Conservation (phyloP, 805 yeast genomes). For the Saccharomycopsis schoenii region DNA sequence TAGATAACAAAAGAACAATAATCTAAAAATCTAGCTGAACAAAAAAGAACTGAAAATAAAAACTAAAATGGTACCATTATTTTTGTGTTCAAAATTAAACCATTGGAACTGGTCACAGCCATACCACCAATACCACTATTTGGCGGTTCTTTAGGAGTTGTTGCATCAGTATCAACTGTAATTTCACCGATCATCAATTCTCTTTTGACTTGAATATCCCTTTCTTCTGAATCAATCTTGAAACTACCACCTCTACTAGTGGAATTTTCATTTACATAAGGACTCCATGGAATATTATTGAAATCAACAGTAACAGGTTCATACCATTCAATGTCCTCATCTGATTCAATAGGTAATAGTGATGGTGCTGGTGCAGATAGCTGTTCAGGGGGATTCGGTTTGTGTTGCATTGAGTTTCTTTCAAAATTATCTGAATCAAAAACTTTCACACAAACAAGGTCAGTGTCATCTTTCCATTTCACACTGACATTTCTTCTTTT, state of each 20-base stretch:
- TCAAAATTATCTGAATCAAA: conserved; percentile 17
- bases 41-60: background rate
- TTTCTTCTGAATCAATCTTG: conserved; percentile 23
- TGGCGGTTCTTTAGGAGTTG: conserved; percentile 22
- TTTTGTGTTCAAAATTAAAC: conserved; percentile 13
- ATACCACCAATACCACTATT: conserved; percentile 12
- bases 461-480: conserved; percentile 11
- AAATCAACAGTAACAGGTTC: conserved; percentile 20
- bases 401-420: background rate
- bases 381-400: background rate
- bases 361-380: background rate
- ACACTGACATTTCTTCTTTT: conserved; percentile 16
- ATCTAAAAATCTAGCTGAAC: background rate
- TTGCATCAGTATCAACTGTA: conserved; percentile 19
- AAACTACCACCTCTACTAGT: conserved; percentile 22
- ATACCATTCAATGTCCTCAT: conserved; percentile 20
- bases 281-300: conserved; percentile 11
- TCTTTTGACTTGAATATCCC: conserved; percentile 20
- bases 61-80: conserved; percentile 14
- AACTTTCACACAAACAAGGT: conserved; percentile 4
- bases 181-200: conserved; percentile 21
- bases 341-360: conserved; percentile 7
- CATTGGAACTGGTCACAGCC: conserved; percentile 10
- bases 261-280: conserved; percentile 20
- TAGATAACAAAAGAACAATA: background rate